Conservation (phyloP, 2,329 filamentous ascomycete species). For the Niveomyces coronatus region DNA sequence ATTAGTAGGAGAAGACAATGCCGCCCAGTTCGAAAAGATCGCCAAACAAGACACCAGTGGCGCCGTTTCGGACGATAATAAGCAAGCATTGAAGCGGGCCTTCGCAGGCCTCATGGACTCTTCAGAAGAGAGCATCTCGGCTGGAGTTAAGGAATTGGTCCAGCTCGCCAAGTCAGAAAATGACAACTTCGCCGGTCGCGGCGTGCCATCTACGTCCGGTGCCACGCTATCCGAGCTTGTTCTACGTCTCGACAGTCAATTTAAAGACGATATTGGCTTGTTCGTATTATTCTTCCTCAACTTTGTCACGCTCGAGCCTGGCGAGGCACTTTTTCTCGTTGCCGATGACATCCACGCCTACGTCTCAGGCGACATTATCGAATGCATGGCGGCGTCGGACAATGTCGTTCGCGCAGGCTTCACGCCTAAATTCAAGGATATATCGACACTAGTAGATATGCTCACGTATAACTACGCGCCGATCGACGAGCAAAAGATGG, state of each 20-base stretch:
- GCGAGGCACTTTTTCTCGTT: slow-evolving; percentile 91
- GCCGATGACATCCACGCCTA: slow-evolving; percentile 98
- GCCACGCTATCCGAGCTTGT: slow-evolving; percentile 69
- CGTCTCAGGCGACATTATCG: slow-evolving; percentile 85
- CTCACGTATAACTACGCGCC: slow-evolving; percentile 93
- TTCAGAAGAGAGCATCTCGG: slow-evolving; percentile 42
- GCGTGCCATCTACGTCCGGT: slow-evolving; percentile 56
- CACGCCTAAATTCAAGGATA: slow-evolving; percentile 97
- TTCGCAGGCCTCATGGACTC: slow-evolving; percentile 79
- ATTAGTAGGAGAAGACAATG: slow-evolving; percentile 56
- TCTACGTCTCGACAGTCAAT: slow-evolving; percentile 66
- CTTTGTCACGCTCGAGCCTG: slow-evolving; percentile 76
- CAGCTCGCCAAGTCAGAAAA: slow-evolving; percentile 58
- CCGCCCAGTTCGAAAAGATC: slow-evolving; percentile 43
- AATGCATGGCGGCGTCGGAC: slow-evolving; percentile 98
- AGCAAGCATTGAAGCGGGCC: slow-evolving; percentile 61
- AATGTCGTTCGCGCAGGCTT: slow-evolving; percentile 96
- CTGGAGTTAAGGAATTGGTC: slow-evolving; percentile 58
- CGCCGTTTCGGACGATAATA: slow-evolving; percentile 51
- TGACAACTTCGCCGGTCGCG: slow-evolving; percentile 62
- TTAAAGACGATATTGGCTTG: slow-evolving; percentile 81
- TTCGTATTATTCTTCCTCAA: slow-evolving; percentile 98
- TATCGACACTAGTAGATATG: slow-evolving; percentile 78
- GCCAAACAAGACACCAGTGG: slow-evolving; percentile 30
- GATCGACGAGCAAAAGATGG: slow-evolving; percentile 91